Conservation (phyloP, 805 yeast genomes). For the Candida orba region DNA sequence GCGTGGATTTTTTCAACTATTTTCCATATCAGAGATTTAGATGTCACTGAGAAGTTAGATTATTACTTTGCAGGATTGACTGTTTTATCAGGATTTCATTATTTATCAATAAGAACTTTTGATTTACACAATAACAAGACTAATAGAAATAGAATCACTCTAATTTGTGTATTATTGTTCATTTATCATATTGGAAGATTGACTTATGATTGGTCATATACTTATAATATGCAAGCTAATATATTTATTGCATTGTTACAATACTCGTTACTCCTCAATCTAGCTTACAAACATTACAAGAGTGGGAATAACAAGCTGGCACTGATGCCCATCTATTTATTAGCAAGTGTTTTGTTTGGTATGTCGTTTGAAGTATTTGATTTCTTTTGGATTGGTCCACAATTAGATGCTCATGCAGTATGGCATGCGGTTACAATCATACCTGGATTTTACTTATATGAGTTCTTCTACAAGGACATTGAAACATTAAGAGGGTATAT, state of each 20-base stretch:
- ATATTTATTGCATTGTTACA: slow-evolving; percentile 73
- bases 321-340: slow-evolving; percentile 44
- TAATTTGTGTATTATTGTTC: slow-evolving; percentile 44
- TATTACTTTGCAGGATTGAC: slow-evolving; percentile 91
- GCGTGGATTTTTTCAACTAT: slow-evolving; percentile 87
- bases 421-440: slow-evolving; percentile 90
- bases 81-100: slow-evolving; percentile 73
- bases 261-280: slow-evolving; percentile 35
- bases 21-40: slow-evolving; percentile 81
- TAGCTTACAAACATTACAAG: slow-evolving; percentile 27
- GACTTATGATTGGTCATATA: slow-evolving; percentile 73
- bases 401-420: slow-evolving; percentile 84
- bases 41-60: slow-evolving; percentile 77
- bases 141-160: slow-evolving; percentile 31
- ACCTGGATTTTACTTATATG: slow-evolving; percentile 73
- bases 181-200: slow-evolving; percentile 59
- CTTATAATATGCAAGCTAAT: slow-evolving; percentile 91
- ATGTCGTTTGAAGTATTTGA: slow-evolving; percentile 91
- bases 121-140: slow-evolving; percentile 42
- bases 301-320: slow-evolving; percentile 19
- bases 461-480: slow-evolving; percentile 44
- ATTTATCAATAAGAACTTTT: slow-evolving; percentile 53
- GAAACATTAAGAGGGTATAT: slow-evolving; percentile 27
- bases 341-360: slow-evolving; percentile 52
- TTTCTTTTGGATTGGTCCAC: slow-evolving; percentile 63